Evolutionary conservation across 441 rosid genomes (phyloP).

Genomic region (Gossypium schwendimanii): DNA sequence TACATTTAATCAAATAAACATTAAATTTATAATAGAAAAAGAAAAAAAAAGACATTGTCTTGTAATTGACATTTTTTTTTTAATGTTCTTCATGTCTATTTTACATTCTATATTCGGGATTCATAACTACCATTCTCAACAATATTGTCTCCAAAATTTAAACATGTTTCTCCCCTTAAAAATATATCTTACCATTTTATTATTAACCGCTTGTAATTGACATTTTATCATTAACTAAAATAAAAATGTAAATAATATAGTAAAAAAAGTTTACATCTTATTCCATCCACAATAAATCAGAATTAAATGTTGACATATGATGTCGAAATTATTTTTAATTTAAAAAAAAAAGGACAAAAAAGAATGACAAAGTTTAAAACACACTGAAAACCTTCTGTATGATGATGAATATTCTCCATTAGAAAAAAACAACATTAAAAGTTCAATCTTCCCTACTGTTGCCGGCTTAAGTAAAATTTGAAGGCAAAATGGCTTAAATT

Average conservation of each 20-base stretch:
- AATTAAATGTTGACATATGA: not conserved
- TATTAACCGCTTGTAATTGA: too few species aligned
- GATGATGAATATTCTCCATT: not conserved
- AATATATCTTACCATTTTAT: too few species aligned
- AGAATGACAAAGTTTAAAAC: not conserved
- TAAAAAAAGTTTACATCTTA: not conserved
- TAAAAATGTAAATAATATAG: too few species aligned
- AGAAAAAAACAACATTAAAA: slow-evolving; percentile 6
- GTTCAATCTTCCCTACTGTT: not conserved
- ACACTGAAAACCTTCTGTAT: not conserved
- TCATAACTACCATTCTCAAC: accelerated
- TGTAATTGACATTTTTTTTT: too few species aligned
- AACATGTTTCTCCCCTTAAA: too few species aligned
- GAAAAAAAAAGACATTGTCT: too few species aligned
- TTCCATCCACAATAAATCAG: not conserved
- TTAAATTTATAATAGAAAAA: too few species aligned
- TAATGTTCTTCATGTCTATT: too few species aligned
- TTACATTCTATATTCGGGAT: accelerated
- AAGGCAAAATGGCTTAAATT: slow-evolving; percentile 12
- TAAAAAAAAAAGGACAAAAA: too few species aligned
- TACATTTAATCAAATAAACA: too few species aligned
- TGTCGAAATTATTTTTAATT: not conserved
- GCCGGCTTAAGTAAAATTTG: slow-evolving; percentile 23
- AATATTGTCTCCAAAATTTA: too few species aligned
- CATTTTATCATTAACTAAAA: too few species aligned